Percentiles rank a stretch among this genome's conserved stretches.
Conservation (phyloP, 139 green algal genomes). For the Volvox reticuliferus region DNA sequence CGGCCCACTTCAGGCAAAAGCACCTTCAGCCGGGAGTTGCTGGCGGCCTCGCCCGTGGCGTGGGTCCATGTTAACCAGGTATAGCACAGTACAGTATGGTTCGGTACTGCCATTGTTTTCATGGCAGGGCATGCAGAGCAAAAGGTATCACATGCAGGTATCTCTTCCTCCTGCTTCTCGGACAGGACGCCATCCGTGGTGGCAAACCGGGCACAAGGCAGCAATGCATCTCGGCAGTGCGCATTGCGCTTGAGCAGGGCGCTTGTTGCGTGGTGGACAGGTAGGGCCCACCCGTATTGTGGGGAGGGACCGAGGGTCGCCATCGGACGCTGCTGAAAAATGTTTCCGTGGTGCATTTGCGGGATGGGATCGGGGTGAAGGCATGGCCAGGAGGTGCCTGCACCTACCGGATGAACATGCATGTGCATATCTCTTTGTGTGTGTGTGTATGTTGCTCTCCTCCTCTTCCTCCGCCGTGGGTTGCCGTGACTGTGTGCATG, state of each 20-base stretch:
- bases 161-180: too few species aligned
- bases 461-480: too few species aligned
- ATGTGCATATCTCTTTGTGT: too few species aligned
- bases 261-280: constrained; percentile 73
- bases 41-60: neutral
- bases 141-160: too few species aligned
- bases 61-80: constrained; percentile 64
- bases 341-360: too few species aligned
- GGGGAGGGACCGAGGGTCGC: neutral
- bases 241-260: constrained; percentile 53
- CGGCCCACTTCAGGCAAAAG: constrained; percentile 71
- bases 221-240: constrained; percentile 72
- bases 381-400: too few species aligned
- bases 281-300: neutral
- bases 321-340: too few species aligned
- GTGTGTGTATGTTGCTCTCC: too few species aligned
- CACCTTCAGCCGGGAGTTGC: constrained; percentile 70
- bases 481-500: too few species aligned
- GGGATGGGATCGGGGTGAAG: too few species aligned
- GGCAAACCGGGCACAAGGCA: constrained; percentile 70
- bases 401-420: too few species aligned
- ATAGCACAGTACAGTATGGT: neutral
- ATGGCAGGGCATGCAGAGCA: too few species aligned
- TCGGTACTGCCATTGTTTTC: neutral
- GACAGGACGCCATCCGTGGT: constrained; percentile 68